Base-by-base conservation (phyloP, 2,329 filamentous ascomycete species). In the Fusarium metavorans region DNA sequence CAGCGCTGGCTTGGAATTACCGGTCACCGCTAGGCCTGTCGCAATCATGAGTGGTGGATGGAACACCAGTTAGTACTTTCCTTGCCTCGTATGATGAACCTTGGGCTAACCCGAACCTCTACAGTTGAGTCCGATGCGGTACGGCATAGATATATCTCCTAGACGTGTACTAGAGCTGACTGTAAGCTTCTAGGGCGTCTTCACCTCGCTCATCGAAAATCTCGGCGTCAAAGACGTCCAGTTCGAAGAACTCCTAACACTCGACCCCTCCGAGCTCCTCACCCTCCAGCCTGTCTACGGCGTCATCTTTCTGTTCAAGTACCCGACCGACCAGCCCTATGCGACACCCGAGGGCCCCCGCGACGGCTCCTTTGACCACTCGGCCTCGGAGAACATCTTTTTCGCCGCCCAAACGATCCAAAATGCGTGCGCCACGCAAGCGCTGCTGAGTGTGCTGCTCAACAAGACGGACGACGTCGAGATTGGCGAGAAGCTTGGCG, bases 221-320 rank as follows among this genome's bases (percentile, higher is more conserved):
- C 93, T 99, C 72, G 97, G 97, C 60, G 95, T 97, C 78, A 93
- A 95, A 83, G 92, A 94, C 81, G 95, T 98, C 3, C 97, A 99
- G 84, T 98, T 98, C 82, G 97, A 98, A 86, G 97, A 99, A 86
- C 92, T 99, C 74, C 91, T 98, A 68, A 93, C 94, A 1, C 92
- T 99, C 75, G 96, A 98, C 78, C 87, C 94, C 8, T 91, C 94
- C 62, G 89, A 90, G 67, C 89, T 97, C 14, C 88, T 90, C 50
- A 86, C 92, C 74, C 89, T 95, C 37, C 92, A 93, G 77, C 93
- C 94, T 20, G 88, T 98, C 63, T 97, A 98, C 85, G 97, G 97
- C 80, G 95, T 99, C 77, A 98, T 99, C 81, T 99, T 99, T 85
- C 94, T 99, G 83, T 99, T 99, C 92, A 98, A 98, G 86, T 99